Evolutionary conservation across 805 yeast genomes (phyloP).

Genomic region (Wickerhamia fluorescens): DNA sequence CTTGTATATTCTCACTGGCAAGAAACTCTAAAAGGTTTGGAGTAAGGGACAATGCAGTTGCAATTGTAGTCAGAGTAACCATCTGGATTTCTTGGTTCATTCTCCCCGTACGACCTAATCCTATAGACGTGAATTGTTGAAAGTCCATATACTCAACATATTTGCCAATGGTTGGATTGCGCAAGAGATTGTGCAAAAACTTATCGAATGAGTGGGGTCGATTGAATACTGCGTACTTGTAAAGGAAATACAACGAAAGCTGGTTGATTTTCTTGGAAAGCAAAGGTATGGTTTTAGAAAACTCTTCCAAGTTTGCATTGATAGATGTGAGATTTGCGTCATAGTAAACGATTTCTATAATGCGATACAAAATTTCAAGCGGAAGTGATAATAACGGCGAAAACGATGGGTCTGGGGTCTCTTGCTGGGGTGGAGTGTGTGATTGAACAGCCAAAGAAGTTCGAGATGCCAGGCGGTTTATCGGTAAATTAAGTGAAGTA

Average conservation of each 20-base stretch:
- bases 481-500: neutral
- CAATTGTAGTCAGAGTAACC: slow-evolving; percentile 71
- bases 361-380: slow-evolving; percentile 48
- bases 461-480: slow-evolving; percentile 1
- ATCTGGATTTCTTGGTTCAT: slow-evolving; percentile 90
- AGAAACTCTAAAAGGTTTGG: slow-evolving; percentile 72
- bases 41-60: slow-evolving; percentile 52
- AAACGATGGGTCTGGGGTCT: slow-evolving; percentile 1
- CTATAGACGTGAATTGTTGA: slow-evolving; percentile 82
- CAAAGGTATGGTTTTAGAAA: slow-evolving; percentile 45
- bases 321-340: slow-evolving; percentile 46
- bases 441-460: neutral
- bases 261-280: slow-evolving; percentile 54
- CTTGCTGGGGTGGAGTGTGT: neutral
- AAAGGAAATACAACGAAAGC: slow-evolving; percentile 50
- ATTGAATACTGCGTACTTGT: slow-evolving; percentile 65
- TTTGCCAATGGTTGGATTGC: slow-evolving; percentile 42
- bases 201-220: slow-evolving; percentile 75
- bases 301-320: slow-evolving; percentile 44
- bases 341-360: slow-evolving; percentile 50
- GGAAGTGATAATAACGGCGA: slow-evolving; percentile 33
- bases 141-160: slow-evolving; percentile 76
- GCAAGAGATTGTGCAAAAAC: slow-evolving; percentile 50
- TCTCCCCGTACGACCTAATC: slow-evolving; percentile 79
- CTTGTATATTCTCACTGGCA: slow-evolving; percentile 80